Evolutionary conservation across 2,329 filamentous ascomycete species (phyloP), one percentile per base, ranked within the genome.

Genomic region (Claviceps pazoutovae): DNA sequence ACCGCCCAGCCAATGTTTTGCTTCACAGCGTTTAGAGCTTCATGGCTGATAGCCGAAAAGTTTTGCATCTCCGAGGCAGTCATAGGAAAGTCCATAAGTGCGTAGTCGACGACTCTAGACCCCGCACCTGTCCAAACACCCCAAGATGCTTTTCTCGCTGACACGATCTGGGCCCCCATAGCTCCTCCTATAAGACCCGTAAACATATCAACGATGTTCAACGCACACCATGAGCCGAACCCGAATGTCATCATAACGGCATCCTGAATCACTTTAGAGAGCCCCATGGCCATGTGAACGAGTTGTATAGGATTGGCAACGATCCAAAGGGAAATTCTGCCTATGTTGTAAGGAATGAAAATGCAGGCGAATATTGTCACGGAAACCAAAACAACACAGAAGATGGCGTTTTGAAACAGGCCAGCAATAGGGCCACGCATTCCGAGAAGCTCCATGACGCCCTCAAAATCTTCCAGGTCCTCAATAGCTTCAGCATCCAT

Each of bases 351-450:
- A 0, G 93, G 93, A 49, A 95, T 70, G 71, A 93, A 95, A 45
- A 97, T 81, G 49, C 89, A 91, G 53, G 86, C 72, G 50, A 88
- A 84, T 43, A 98, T 82, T 14, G 90, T 95, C 49, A 91, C 79
- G 1, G 87, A 86, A 14, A 98, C 88, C 30, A 98, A 75, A 46
- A 97, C 84, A 7, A 86, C 84, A 64, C 91, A 95, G 67, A 98
- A 98, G 16, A 96, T 82, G 51, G 87, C 89, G 59, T 98, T 98
- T 62, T 98, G 93, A 58, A 97, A 82, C 5, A 98, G 76, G 2
- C 88, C 89, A 14, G 85, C 84, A 3, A 98, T 75, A 0, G 93
- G 93, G 0, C 93, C 93, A 61, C 94, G 88, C 86, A 98, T 94
- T 39, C 93, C 93, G 54, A 98, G 85, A 16, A 98, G 79, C 65